Evolutionary conservation across 192 early-diverging fungal genomes (phyloP), one percentile per base, ranked within the genome.

Genomic region (Podila verticillata): DNA sequence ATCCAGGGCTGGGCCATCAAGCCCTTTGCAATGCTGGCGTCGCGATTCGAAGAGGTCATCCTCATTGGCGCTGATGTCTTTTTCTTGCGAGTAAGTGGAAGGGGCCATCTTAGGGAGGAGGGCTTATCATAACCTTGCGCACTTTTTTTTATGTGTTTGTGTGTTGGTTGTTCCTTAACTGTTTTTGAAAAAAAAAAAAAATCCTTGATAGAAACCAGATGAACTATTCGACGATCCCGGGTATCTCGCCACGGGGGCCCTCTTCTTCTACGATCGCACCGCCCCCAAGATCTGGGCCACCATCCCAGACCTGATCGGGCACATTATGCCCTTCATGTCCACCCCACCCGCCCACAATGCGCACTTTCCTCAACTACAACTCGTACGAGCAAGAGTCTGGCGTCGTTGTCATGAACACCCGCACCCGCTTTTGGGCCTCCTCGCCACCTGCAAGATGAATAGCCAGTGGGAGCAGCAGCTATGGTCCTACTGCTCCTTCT

Each of bases 51-150:
- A 44, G 75, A 91, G 28, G 80, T 75, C 4, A 88, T 92, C 28
- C 57, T 92, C 48, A 77, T 92, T 61, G 91, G 92, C 75, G 81
- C 91, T n/a, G 91, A 92, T 72, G 90, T 87, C 0, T 60, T 86
- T 17, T 89, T 90, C 59, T 63, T 92, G 28, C 74, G 44, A 15
- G 44, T 47, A 47, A 47, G 44, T 47, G 44, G 44, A 47, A 47
- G 15, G 15, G 44, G n/a, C n/a, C n/a, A n/a, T n/a, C n/a, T n/a
- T n/a, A n/a, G n/a, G n/a, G n/a, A n/a, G n/a, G n/a, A n/a, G n/a
- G n/a, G n/a, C n/a, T n/a, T n/a, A n/a, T n/a, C n/a, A n/a, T n/a
- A n/a, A n/a, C n/a, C n/a, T n/a, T n/a, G n/a, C n/a, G n/a, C n/a
- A n/a, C n/a, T n/a, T n/a, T n/a, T n/a, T n/a, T n/a, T n/a, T n/a